Conservation (phyloP, 257 asterid species). For the Nicotiana tomentosiformis region DNA sequence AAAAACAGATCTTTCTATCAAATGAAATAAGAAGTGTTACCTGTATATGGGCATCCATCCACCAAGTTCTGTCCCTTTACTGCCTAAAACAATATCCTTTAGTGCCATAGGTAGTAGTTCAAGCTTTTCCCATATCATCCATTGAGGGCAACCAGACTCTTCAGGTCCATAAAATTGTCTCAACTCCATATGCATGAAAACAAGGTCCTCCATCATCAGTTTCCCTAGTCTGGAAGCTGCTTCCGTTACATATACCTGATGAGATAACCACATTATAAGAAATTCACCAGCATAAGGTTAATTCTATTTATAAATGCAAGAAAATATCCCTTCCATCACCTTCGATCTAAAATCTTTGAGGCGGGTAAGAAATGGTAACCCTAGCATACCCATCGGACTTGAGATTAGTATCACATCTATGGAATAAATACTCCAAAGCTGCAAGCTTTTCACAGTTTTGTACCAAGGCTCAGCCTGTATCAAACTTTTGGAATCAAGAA, state of each 20-base stretch:
- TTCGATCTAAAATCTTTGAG: constrained; percentile 56
- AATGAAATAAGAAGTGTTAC: constrained; percentile 22
- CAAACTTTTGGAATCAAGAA: constrained; percentile 37
- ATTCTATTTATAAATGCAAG: constrained; percentile 3
- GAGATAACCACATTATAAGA: constrained; percentile 17
- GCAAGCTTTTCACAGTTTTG: constrained; percentile 49
- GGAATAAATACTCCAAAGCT: constrained; percentile 47
- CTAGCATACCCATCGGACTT: constrained; percentile 74
- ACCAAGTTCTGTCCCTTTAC: constrained; percentile 50
- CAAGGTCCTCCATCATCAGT: constrained; percentile 80
- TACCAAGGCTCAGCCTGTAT: constrained; percentile 67
- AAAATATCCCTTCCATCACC: constrained; percentile 30
- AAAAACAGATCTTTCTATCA: background rate
- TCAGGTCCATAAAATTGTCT: constrained; percentile 70
- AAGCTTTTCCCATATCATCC: constrained; percentile 86
- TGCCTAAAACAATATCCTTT: constrained; percentile 40
- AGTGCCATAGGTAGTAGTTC: constrained; percentile 58
- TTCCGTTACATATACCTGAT: constrained; percentile 81
- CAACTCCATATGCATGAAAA: constrained; percentile 67
- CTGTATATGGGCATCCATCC: constrained; percentile 83
- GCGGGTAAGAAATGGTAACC: constrained; percentile 75
- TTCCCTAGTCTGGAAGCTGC: constrained; percentile 68
- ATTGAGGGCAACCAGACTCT: constrained; percentile 43
- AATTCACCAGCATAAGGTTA: background rate
- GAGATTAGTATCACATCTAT: constrained; percentile 72